phyloP scores from a whole-genome alignment of 164 flowering plant genomes.

The Vitis labrusca region DNA sequence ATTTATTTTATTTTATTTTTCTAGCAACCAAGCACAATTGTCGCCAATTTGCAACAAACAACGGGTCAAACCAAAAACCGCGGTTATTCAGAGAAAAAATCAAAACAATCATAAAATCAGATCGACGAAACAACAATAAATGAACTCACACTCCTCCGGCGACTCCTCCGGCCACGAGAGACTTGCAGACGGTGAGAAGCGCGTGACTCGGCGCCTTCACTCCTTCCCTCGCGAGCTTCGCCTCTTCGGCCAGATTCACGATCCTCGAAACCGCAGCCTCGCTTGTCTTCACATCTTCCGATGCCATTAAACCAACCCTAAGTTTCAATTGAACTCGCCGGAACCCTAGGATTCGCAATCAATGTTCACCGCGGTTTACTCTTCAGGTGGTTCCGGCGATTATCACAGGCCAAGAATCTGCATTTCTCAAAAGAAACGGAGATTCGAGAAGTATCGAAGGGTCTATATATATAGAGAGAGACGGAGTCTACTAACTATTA shows the following conservation, averaged over 20 bases:
- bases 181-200: constrained; percentile 67
- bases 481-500: too few relatives aligned
- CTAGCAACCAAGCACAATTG: too few relatives aligned
- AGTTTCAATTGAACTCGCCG: constrained; percentile 6
- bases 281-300: constrained; percentile 60
- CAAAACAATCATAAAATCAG: background rate
- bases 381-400: background rate
- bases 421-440: background rate
- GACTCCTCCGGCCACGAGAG: constrained; percentile 92
- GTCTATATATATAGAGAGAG: too few relatives aligned
- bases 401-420: background rate
- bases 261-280: constrained; percentile 83
- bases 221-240: constrained; percentile 79
- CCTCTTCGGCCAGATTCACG: constrained; percentile 94
- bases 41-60: background rate
- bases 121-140: background rate
- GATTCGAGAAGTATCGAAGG: background rate
- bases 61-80: constrained; percentile 61
- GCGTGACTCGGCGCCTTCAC: constrained; percentile 72
- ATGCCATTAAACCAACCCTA: constrained; percentile 23
- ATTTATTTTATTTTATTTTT: too few relatives aligned
- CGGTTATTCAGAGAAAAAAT: constrained; percentile 30
- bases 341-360: background rate
- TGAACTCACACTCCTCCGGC: constrained; percentile 92
- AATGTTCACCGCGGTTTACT: background rate